Base-by-base conservation (phyloP, 2,329 filamentous ascomycete genomes). In the Fusarium ambrosium region DNA sequence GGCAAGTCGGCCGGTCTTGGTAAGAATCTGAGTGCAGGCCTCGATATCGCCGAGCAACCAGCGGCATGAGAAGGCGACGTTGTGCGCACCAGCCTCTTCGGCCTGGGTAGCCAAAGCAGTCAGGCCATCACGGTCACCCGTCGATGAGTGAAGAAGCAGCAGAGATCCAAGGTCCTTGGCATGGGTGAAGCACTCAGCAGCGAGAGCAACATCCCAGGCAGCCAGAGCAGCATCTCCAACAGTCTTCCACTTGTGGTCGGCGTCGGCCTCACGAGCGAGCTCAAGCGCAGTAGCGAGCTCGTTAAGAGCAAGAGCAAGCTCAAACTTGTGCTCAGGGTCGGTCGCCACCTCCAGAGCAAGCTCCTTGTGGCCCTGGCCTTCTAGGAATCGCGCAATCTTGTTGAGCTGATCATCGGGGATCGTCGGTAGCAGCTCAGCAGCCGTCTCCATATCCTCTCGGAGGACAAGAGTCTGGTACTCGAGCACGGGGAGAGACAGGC, bases 191-290 rank as follows among this genome's bases (percentile, higher is more conserved):
- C 96, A 98, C 84, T 98, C 95, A 59, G 97, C 93, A 0, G 97
- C 97, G 3, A 98, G 90, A 6, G 90, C 88, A 37, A 99, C 89
- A 79, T 99, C 92, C 97, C 96, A 99, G 2, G 87, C 92, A 11
- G 91, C 86, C 45, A 99, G 89, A 2, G 97, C 97, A 1, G 95
- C 94, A 78, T 99, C 97, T 70, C 97, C 97, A 6, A 99, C 94
- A 4, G 92, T 95, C 89, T 98, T 98, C 97, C 97, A 99, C 85
- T 98, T 98, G 85, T 98, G 96, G 82, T 98, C 97, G 2, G 92
- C 94, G 74, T 98, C 93, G 13, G 95, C 93, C 82, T 93, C 89
- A 45, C 92, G 90, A 8, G 97, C 96, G 61, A 98, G 91, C 70
- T 95, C 92, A 4, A 98, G 89, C 1, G 96, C 96, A 79, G 96